Percentiles rank a stretch among this genome's conserved stretches.
Evolutionary conservation across 192 early-diverging fungal species (phyloP).

Genomic region (Coemansia nantahalensis): DNA sequence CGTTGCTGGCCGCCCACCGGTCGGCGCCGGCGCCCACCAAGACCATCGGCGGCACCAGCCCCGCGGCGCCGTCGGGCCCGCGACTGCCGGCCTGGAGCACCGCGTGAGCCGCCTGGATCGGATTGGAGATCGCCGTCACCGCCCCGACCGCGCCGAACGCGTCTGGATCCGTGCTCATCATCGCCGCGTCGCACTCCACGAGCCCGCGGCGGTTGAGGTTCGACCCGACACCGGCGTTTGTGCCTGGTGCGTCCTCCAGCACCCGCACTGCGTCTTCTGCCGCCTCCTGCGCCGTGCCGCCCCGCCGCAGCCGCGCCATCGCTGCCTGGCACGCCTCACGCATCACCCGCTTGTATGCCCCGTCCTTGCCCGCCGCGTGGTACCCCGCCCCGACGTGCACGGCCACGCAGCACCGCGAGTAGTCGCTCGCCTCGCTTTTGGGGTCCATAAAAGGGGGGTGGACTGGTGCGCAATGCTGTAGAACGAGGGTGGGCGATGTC

Average conservation of each 20-base stretch:
- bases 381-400: constrained; percentile 45
- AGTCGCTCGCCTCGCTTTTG: no score
- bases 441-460: no score
- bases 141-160: constrained; percentile 80
- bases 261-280: constrained; percentile 24
- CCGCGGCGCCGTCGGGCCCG: constrained; percentile 15
- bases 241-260: constrained; percentile 53
- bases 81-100: constrained; percentile 43
- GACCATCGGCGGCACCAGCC: constrained; percentile 58
- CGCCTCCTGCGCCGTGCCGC: constrained; percentile 15
- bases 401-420: constrained; percentile 4
- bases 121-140: constrained; percentile 62
- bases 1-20: constrained; percentile 25
- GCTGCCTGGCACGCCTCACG: constrained; percentile 25
- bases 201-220: constrained; percentile 71
- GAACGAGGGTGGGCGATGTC: no score
- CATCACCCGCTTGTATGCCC: constrained; percentile 24
- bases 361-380: constrained; percentile 17
- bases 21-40: constrained; percentile 60
- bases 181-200: constrained; percentile 85
- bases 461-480: no score
- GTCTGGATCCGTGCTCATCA: constrained; percentile 66
- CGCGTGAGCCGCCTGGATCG: constrained; percentile 58
- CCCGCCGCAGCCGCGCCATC: constrained; percentile 10
- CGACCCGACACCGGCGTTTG: constrained; percentile 70